Conservation (phyloP, 495 filamentous ascomycete species). For the Aspergillus olivimuriae region DNA sequence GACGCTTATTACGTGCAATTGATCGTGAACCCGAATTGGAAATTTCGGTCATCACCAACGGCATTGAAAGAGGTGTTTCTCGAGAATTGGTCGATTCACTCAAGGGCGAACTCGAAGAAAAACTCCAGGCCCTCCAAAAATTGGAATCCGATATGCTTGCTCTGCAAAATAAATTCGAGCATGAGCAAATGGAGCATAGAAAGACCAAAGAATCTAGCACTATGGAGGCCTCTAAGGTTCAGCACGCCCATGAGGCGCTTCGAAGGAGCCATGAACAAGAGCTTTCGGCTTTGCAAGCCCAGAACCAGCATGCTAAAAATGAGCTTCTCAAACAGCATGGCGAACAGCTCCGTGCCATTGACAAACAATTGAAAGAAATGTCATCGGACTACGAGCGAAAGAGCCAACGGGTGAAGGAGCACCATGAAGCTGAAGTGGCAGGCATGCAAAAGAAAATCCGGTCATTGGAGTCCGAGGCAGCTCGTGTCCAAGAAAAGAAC, state of each 20-base stretch:
- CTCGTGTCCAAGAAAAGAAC: slow-evolving; percentile 50
- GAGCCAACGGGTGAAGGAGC: slow-evolving; percentile 36
- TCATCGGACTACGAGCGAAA: slow-evolving; percentile 46
- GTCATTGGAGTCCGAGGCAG: slow-evolving; percentile 52
- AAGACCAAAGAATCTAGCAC: slow-evolving; percentile 61
- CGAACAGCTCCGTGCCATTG: slow-evolving; percentile 42
- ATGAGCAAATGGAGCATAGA: slow-evolving; percentile 70
- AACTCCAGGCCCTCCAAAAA: slow-evolving; percentile 59
- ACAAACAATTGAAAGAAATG: slow-evolving; percentile 41
- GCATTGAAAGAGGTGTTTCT: slow-evolving; percentile 75
- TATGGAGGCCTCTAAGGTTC: slow-evolving; percentile 59
- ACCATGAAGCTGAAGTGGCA: slow-evolving; percentile 56
- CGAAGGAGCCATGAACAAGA: slow-evolving; percentile 65
- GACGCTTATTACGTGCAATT: slow-evolving; percentile 75
- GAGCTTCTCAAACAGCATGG: slow-evolving; percentile 42
- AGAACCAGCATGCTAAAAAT: slow-evolving; percentile 37
- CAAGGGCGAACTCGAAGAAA: slow-evolving; percentile 68
- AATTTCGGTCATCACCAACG: slow-evolving; percentile 69
- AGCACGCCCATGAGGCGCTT: slow-evolving; percentile 62
- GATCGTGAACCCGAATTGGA: slow-evolving; percentile 88
- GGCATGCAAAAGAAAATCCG: slow-evolving; percentile 55
- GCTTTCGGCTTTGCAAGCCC: slow-evolving; percentile 38
- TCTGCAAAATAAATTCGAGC: slow-evolving; percentile 63
- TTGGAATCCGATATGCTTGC: slow-evolving; percentile 59
- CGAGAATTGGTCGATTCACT: slow-evolving; percentile 79